These are phyloP conservation scores for Solanum lycopersicoides DNA, from an alignment of 257 asterid species.

Conservation along the genomic window DNA sequence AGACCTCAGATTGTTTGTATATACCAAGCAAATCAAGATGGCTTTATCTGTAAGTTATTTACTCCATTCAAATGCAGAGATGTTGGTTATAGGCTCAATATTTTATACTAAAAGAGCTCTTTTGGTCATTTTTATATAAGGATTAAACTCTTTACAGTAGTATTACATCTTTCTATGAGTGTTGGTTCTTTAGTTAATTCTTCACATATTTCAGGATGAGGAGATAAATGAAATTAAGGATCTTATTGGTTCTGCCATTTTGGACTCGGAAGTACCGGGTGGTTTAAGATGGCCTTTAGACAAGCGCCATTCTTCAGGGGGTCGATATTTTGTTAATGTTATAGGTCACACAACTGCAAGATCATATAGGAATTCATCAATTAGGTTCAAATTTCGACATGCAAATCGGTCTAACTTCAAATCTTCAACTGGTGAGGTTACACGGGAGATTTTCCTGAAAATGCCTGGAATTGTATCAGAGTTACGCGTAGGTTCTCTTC, in stretches of 20 bases:
- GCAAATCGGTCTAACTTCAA: slow-evolving; percentile 42
- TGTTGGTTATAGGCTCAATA: no score
- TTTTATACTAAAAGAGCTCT: no score
- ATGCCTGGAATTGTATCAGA: slow-evolving; percentile 21
- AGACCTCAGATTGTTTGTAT: slow-evolving; percentile 41
- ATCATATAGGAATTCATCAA: slow-evolving; percentile 19
- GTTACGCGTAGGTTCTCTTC: slow-evolving; percentile 18
- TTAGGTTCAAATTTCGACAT: slow-evolving; percentile 26
- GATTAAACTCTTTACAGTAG: no score
- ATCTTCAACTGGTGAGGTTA: slow-evolving; percentile 35
- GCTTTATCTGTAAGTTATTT: slow-evolving; percentile 23
- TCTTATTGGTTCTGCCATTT: slow-evolving; percentile 26
- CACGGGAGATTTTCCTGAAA: slow-evolving; percentile 27
- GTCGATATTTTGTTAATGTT: slow-evolving; percentile 20
- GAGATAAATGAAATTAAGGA: slow-evolving; percentile 16
- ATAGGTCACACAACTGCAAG: slow-evolving; percentile 33
- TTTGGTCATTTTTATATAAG: no score
- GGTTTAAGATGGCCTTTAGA: slow-evolving; percentile 41
- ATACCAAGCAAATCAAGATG: slow-evolving; percentile 16
- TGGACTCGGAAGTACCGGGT: slow-evolving; percentile 33
- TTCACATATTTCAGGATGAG: slow-evolving; percentile 22
- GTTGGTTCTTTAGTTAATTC: no score
- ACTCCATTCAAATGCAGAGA: no score
- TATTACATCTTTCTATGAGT: neutral
- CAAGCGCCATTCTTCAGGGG: slow-evolving; percentile 19